Percentiles rank a stretch among this genome's conserved stretches.
Conservation (phyloP, 495 filamentous ascomycete genomes). For the Bathelium albidoporum region DNA sequence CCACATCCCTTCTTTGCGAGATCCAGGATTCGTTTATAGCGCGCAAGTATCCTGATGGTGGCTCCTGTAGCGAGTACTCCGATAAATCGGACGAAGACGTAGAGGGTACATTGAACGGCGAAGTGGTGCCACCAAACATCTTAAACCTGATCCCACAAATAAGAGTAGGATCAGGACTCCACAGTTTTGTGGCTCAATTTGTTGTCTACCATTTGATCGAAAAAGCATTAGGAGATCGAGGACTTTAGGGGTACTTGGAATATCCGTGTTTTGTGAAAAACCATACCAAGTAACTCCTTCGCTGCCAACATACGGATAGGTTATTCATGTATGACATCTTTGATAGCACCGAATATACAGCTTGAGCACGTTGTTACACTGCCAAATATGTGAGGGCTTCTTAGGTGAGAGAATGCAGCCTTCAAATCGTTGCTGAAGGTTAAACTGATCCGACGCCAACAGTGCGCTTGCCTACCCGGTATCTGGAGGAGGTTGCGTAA, state of each 20-base stretch:
- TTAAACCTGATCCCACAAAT: neutral
- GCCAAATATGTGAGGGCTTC: too few relatives aligned
- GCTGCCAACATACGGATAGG: too few relatives aligned
- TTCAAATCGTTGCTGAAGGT: too few relatives aligned
- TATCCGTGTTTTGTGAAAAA: neutral
- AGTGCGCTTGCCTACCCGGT: neutral
- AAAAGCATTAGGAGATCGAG: neutral
- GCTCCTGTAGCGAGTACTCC: too few relatives aligned
- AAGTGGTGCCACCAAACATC: neutral
- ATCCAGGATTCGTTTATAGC: too few relatives aligned
- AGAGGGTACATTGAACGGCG: neutral
- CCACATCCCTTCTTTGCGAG: neutral
- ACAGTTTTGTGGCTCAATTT: neutral
- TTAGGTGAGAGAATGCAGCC: too few relatives aligned
- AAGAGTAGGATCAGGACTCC: neutral
- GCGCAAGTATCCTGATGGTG: too few relatives aligned
- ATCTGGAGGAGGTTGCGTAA: too few relatives aligned
- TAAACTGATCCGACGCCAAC: too few relatives aligned
- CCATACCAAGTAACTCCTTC: neutral
- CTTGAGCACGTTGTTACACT: too few relatives aligned
- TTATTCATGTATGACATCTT: neutral
- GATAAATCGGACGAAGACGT: too few relatives aligned
- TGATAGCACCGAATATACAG: neutral
- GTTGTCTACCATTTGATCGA: neutral
- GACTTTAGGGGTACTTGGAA: neutral